Evolutionary conservation across 2,329 filamentous ascomycete genomes (phyloP).

Genomic region (Sporothrix sp.): DNA sequence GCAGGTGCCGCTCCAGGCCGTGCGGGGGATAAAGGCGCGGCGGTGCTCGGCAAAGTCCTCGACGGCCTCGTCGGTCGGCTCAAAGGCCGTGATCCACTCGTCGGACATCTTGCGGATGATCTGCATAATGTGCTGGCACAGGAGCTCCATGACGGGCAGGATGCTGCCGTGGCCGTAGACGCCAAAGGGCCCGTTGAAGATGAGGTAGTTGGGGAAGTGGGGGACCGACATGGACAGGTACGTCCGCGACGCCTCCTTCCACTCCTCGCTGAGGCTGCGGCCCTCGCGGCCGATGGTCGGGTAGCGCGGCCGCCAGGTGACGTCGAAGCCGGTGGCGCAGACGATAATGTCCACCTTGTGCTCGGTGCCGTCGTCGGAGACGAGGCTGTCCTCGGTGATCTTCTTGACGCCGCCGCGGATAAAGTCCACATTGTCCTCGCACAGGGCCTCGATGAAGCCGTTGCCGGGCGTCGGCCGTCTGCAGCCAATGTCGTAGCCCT

Average conservation of each 20-base stretch:
- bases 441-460: background rate
- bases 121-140: background rate
- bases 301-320: background rate
- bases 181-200: background rate
- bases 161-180: background rate
- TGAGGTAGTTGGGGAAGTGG: background rate
- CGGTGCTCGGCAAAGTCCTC: constrained; percentile 41
- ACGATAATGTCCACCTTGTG: background rate
- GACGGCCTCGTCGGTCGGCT: too few species aligned
- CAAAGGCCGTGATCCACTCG: too few species aligned
- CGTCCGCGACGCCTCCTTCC: background rate
- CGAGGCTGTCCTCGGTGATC: background rate
- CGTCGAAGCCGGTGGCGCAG: background rate
- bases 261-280: background rate
- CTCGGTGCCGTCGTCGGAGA: background rate
- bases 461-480: background rate
- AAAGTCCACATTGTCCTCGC: background rate
- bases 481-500: background rate
- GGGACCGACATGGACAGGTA: background rate
- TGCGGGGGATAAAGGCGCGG: constrained; percentile 40
- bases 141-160: background rate
- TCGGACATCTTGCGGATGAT: background rate
- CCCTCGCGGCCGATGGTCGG: background rate
- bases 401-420: background rate
- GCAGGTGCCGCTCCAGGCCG: constrained; percentile 38